These are phyloP conservation scores for Juncus effusus DNA, from an alignment of 176 grass and related monocot genomes.

Conservation along the genomic window DNA sequence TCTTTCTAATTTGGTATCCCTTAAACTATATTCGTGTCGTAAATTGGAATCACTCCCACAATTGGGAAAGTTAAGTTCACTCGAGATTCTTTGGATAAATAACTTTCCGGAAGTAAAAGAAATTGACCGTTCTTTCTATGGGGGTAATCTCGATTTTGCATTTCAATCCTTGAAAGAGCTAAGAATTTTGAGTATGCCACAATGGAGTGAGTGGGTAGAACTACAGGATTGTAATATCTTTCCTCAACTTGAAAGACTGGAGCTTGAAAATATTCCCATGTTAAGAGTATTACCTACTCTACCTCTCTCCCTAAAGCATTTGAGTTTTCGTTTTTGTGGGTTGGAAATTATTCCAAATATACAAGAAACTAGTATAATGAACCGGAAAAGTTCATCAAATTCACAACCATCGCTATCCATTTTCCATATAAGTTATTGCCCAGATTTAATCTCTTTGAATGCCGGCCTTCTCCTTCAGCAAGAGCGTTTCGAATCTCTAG, in stretches of 20 bases:
- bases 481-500: conserved; percentile 18
- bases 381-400: too few relatives aligned
- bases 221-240: neutral
- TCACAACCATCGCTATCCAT: neutral
- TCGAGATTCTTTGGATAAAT: neutral
- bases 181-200: neutral
- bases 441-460: conserved; percentile 18
- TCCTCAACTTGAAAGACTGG: conserved; percentile 21
- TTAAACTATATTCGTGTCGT: conserved; percentile 3
- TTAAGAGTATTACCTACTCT: conserved; percentile 28
- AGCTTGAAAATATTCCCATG: neutral
- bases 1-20: conserved; percentile 28
- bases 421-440: conserved; percentile 20
- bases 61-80: conserved; percentile 24
- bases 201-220: neutral
- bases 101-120: conserved; percentile 20
- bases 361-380: neutral
- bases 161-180: conserved; percentile 14
- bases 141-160: neutral
- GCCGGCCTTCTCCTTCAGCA: conserved; percentile 28
- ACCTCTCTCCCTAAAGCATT: conserved; percentile 22
- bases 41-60: conserved; percentile 27
- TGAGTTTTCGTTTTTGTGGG: conserved; percentile 10
- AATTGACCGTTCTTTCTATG: neutral
- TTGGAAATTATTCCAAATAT: conserved; percentile 16